Evolutionary conservation across 2,329 filamentous ascomycete genomes (phyloP).

Genomic region (Pseudopithomyces maydicus): DNA sequence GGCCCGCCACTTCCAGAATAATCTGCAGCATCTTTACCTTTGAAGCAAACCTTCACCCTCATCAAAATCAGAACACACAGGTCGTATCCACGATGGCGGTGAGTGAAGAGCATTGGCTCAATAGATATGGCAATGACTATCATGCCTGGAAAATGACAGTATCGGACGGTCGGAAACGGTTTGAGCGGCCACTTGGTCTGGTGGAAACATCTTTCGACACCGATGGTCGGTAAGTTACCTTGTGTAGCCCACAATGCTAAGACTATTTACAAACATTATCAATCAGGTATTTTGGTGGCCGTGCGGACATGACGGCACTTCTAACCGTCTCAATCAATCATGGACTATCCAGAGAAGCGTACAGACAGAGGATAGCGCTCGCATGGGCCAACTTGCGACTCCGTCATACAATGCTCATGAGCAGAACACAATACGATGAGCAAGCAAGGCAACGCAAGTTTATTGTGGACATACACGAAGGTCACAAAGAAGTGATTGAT

Average conservation of each 20-base stretch:
- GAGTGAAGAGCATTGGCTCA: slow-evolving; percentile 41
- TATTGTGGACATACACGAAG: slow-evolving; percentile 37
- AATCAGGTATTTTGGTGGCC: slow-evolving; percentile 46
- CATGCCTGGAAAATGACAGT: slow-evolving; percentile 42
- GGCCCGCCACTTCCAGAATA: no score
- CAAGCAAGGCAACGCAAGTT: slow-evolving; percentile 33
- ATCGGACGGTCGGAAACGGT: slow-evolving; percentile 12
- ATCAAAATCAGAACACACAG: not conserved
- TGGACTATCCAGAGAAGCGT: slow-evolving; percentile 28
- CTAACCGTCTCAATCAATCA: slow-evolving; percentile 45
- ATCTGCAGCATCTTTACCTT: no score
- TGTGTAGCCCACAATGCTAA: not conserved
- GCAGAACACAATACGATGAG: slow-evolving; percentile 29
- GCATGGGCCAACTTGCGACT: slow-evolving; percentile 49
- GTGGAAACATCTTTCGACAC: slow-evolving; percentile 52
- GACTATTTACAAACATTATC: not conserved
- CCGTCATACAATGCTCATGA: slow-evolving; percentile 47
- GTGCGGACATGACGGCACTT: slow-evolving; percentile 51
- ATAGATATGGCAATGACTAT: slow-evolving; percentile 45
- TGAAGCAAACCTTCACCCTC: not conserved
- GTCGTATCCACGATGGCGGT: slow-evolving; percentile 1
- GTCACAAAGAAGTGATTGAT: slow-evolving; percentile 34
- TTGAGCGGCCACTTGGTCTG: slow-evolving; percentile 49
- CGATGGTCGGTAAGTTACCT: slow-evolving; percentile 40
- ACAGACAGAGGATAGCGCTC: slow-evolving; percentile 42